phyloP scores from a whole-genome alignment of 2,329 filamentous ascomycete species.

The Epichloe bromicola region DNA sequence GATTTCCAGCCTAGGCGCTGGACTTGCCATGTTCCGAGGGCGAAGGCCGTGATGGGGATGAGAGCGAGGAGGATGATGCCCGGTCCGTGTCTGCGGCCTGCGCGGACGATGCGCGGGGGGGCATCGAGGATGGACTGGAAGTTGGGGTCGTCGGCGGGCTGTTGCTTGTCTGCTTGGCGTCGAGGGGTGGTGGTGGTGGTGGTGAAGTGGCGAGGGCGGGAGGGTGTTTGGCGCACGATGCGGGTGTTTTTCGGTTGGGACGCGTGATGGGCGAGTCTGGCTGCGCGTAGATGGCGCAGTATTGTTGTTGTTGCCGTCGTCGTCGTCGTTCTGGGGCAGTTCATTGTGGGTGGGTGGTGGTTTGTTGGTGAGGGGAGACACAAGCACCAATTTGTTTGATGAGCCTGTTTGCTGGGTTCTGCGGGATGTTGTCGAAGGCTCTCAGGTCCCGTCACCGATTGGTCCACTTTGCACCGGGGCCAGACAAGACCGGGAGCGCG shows the following conservation, averaged over 20 bases:
- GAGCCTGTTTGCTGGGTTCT: not conserved
- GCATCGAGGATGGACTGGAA: constrained; percentile 84
- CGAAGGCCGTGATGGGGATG: constrained; percentile 84
- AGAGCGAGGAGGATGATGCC: constrained; percentile 72
- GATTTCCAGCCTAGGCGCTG: constrained; percentile 90
- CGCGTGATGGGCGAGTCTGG: not conserved
- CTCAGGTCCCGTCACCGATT: too few relatives aligned
- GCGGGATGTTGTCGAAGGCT: too few relatives aligned
- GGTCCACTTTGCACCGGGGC: too few relatives aligned
- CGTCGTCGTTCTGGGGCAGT: not conserved
- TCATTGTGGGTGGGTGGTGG: not conserved
- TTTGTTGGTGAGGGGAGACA: not conserved
- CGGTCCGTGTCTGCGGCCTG: constrained; percentile 59
- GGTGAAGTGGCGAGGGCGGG: not conserved
- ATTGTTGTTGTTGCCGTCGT: not conserved
- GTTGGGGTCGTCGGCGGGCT: constrained; percentile 59
- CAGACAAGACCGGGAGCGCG: not conserved
- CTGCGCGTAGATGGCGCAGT: constrained; percentile 13
- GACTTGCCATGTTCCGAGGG: constrained; percentile 89
- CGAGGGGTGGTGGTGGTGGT: not conserved
- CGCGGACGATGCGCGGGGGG: constrained; percentile 69
- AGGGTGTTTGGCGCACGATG: not conserved
- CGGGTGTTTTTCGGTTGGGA: not conserved
- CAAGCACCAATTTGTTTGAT: not conserved
- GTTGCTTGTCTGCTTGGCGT: constrained; percentile 15